Conservation (phyloP, 306 rosid genomes). For the Prunus armeniaca region DNA sequence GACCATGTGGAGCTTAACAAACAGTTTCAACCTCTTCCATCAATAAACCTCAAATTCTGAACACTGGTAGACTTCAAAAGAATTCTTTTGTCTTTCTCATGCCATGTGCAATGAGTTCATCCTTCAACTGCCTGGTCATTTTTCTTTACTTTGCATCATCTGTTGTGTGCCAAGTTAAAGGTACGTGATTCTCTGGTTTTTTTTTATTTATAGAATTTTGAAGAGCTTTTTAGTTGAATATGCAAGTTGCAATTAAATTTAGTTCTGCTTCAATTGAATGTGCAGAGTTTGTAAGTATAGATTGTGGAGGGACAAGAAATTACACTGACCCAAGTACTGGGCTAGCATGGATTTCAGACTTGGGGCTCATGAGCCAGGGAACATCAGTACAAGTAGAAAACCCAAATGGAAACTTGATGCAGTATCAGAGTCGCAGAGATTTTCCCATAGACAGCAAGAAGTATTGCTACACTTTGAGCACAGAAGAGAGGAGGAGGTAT, state of each 20-base stretch:
- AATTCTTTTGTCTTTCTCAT: slow-evolving; percentile 33
- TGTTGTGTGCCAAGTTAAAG: slow-evolving; percentile 68
- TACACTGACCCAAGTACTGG: slow-evolving; percentile 70
- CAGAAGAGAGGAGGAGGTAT: slow-evolving; percentile 76
- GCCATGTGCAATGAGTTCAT: slow-evolving; percentile 52
- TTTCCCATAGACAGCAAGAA: slow-evolving; percentile 73
- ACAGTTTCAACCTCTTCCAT: slow-evolving; percentile 21
- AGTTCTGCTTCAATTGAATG: not conserved
- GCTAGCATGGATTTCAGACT: slow-evolving; percentile 75
- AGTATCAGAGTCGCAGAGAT: slow-evolving; percentile 62
- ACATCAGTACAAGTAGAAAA: slow-evolving; percentile 40
- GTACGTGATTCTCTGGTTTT: slow-evolving; percentile 38
- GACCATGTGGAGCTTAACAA: slow-evolving; percentile 32
- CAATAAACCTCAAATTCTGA: slow-evolving; percentile 25
- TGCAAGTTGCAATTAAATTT: too few relatives aligned
- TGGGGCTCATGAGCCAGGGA: slow-evolving; percentile 52
- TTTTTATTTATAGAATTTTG: not conserved
- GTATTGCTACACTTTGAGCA: slow-evolving; percentile 65
- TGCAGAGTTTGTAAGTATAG: slow-evolving; percentile 85
- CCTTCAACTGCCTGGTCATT: slow-evolving; percentile 28
- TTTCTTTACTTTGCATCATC: slow-evolving; percentile 41
- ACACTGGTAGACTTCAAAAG: slow-evolving; percentile 15
- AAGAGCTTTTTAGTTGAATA: not conserved
- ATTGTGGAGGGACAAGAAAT: slow-evolving; percentile 74
- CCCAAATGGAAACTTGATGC: slow-evolving; percentile 52